Percentiles rank a stretch among this genome's conserved stretches.
Evolutionary conservation across 129 eudicot genomes (phyloP).

Genomic region (Chrysanthemum lavandulifolium): DNA sequence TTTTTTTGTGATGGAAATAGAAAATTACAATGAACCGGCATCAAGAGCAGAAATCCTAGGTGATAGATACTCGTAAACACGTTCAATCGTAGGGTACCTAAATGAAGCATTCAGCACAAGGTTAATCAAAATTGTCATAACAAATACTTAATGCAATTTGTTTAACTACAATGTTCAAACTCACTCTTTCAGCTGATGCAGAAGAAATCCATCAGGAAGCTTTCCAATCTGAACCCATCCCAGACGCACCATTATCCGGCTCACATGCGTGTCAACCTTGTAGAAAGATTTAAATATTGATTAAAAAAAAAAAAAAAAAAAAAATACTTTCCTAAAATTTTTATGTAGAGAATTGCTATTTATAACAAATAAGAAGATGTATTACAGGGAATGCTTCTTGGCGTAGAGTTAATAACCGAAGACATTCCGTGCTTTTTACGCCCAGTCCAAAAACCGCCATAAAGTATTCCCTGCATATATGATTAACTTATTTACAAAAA

Average conservation of each 20-base stretch:
- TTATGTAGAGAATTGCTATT: neutral
- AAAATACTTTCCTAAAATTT: no score
- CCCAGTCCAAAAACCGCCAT: slow-evolving; percentile 43
- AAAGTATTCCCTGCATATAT: slow-evolving; percentile 31
- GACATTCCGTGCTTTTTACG: slow-evolving; percentile 44
- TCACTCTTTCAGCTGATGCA: slow-evolving; percentile 30
- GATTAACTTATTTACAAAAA: neutral
- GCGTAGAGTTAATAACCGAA: slow-evolving; percentile 42
- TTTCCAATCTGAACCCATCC: slow-evolving; percentile 34
- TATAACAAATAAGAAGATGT: neutral
- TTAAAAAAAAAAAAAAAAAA: no score
- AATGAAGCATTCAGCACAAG: neutral
- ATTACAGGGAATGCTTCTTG: slow-evolving; percentile 50
- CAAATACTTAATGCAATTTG: neutral
- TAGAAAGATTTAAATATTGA: neutral
- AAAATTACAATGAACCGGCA: slow-evolving; percentile 26
- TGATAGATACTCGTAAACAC: slow-evolving; percentile 34
- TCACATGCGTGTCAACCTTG: slow-evolving; percentile 36
- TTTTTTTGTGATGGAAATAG: neutral
- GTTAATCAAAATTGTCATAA: neutral
- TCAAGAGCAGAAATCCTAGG: slow-evolving; percentile 28
- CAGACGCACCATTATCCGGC: slow-evolving; percentile 30
- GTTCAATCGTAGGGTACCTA: slow-evolving; percentile 29
- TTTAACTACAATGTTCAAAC: neutral
- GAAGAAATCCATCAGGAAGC: slow-evolving; percentile 34